These are phyloP conservation scores for Spathaspora sp. DNA, from an alignment of 805 yeast genomes.

Conservation along the genomic window DNA sequence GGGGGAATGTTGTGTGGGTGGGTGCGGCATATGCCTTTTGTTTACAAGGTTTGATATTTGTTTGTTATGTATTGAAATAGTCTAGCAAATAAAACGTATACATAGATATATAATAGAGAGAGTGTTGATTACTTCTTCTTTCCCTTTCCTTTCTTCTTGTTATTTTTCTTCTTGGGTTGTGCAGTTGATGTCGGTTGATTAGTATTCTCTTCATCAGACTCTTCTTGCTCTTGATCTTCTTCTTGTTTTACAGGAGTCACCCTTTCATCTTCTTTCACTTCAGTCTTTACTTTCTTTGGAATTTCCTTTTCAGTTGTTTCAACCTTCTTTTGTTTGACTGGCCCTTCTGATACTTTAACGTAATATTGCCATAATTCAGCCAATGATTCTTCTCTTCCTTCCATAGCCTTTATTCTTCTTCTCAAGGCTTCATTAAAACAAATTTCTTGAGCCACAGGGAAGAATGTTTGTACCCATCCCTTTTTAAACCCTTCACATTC, in stretches of 20 bases:
- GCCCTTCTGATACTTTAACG: conserved; percentile 13
- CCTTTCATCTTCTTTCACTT: background rate
- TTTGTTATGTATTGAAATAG: background rate
- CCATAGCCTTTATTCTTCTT: conserved; percentile 58
- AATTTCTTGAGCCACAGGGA: conserved; percentile 80
- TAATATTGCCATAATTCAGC: conserved; percentile 32
- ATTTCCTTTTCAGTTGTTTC: conserved; percentile 4
- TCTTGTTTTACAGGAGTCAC: background rate
- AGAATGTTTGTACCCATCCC: conserved; percentile 77
- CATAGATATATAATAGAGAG: background rate
- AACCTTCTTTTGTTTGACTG: conserved; percentile 2
- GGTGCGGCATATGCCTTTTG: background rate
- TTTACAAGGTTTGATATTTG: background rate
- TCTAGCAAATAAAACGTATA: background rate
- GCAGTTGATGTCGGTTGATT: background rate
- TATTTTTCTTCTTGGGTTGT: conserved; percentile 4
- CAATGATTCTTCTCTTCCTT: conserved; percentile 31
- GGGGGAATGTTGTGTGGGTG: background rate
- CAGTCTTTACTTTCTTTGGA: background rate
- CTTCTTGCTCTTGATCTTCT: background rate
- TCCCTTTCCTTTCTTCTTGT: conserved; percentile 8
- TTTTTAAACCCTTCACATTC: conserved; percentile 73
- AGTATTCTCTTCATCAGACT: conserved; percentile 1
- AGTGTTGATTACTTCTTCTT: conserved; percentile 1
- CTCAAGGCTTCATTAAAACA: conserved; percentile 89